Evolutionary conservation across 495 filamentous ascomycete species (phyloP), one percentile per base, ranked within the genome.

Genomic region (Penicillium flavigenum): DNA sequence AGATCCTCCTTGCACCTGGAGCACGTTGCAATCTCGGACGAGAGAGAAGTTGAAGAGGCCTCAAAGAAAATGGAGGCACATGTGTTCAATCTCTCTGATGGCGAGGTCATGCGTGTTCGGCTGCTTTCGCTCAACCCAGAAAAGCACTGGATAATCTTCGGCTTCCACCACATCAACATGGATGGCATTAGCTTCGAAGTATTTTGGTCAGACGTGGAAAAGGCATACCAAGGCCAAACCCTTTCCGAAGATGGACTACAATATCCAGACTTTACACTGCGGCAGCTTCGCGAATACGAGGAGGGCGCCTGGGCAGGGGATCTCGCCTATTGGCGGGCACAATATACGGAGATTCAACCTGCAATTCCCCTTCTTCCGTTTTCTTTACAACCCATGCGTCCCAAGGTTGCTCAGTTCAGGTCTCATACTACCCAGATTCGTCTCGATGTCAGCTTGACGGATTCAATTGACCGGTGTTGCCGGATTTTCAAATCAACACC

Each of bases 151-250:
- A 47, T 77, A 0, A 34, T 79, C 1, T 41, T 76, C 26, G 59
- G 56, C 12, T 77, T 68, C 48, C 75, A 79, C 34, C 81, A 83
- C 51, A 81, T 83, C 55, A 56, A 64, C 39, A 77, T 82, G 64
- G 81, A 83, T 53, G 78, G 76, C 0, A 59, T 75, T 17, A 75
- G 76, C 47, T 69, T 74, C 7, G 62, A 77, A 34, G 52, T 75
- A 34, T 59, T 79, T 11, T 64, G 75, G 22, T 54, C 59, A 0
- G 76, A 82, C n/a, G 55, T 82, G 0, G 62, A 74, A 16, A 65
- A 65, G 26, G 67, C 60, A 2, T 81, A 81, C 50, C 57, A 66
- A 3, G 65, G 69, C 0, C 20, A 67, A 10, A 0, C 50, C 5
- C 55, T 73, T 1, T 38, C 49, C 0, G 16, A 38, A 0, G 36